These are phyloP conservation scores for Sporisorium exsertum DNA, from an alignment of 1,284 basidiomycete species.

Conservation along the genomic window DNA sequence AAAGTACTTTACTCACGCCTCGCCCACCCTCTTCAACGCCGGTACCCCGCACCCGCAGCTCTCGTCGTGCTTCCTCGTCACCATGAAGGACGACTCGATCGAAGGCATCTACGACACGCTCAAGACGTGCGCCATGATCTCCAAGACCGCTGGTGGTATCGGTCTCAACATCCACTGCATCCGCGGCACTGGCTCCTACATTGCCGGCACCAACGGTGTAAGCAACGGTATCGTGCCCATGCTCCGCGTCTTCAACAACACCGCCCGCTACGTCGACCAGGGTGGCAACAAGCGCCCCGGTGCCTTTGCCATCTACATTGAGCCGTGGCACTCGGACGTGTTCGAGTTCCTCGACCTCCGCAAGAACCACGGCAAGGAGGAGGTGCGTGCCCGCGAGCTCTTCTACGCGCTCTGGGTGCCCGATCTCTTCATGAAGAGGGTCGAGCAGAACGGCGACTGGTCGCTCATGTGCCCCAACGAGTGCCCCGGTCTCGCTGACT, in stretches of 20 bases:
- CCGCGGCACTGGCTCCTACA: slow-evolving; percentile 88
- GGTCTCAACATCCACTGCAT: slow-evolving; percentile 97
- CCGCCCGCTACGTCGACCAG: slow-evolving; percentile 98
- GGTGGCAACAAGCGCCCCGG: slow-evolving; percentile 99
- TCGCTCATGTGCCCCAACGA: slow-evolving; percentile 98
- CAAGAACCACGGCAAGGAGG: slow-evolving; percentile 99
- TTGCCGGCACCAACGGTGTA: slow-evolving; percentile 95
- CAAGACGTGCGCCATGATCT: slow-evolving; percentile 99
- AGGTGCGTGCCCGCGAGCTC: slow-evolving; percentile 93
- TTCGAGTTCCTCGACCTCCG: slow-evolving; percentile 98
- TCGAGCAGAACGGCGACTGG: slow-evolving; percentile 82
- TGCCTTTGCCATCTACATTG: slow-evolving; percentile 96
- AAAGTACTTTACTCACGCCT: slow-evolving; percentile 89
- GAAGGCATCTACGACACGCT: slow-evolving; percentile 99
- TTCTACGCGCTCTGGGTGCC: slow-evolving; percentile 99
- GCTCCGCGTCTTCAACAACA: slow-evolving; percentile 98
- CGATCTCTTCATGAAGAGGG: slow-evolving; percentile 80
- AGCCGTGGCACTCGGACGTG: slow-evolving; percentile 97
- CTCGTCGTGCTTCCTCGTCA: slow-evolving; percentile 96
- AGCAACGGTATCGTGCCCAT: slow-evolving; percentile 99
- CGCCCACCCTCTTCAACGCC: slow-evolving; percentile 98
- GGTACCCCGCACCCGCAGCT: slow-evolving; percentile 95
- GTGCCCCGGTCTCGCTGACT: slow-evolving; percentile 89
- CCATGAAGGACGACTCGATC: slow-evolving; percentile 99
- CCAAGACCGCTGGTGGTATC: slow-evolving; percentile 98